Base-by-base conservation (phyloP, 371 early-diverging fungal species). In the Thermomucor indicae-seudaticae region DNA sequence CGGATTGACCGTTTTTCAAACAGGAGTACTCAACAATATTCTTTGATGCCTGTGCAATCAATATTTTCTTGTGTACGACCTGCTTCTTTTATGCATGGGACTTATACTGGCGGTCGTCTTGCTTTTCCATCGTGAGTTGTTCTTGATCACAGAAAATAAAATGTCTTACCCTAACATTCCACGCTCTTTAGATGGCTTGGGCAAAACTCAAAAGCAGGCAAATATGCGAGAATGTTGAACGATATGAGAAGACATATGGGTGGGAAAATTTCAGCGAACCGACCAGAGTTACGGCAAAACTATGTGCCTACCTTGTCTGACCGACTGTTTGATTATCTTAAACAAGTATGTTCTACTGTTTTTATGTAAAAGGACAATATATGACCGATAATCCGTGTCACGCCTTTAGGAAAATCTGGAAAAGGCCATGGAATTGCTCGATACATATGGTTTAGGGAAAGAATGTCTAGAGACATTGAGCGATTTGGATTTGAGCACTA, bases 1-100 rank as follows among this genome's bases (percentile, higher is more conserved):
- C 17, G 34, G 6, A 10, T 24, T 12, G 19, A 28, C n/a, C 12
- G 11, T 27, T 22, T 27, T 4, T 12, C 12, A n/a, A 3, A 43
- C 24, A 51, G 51, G 16, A 27, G 75, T 10, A 66, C 81, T 11
- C 91, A 93, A 58, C 88, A 95, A 44, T 99, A 94, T 90, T 81
- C 86, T 3, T 75, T 99, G 17, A 84, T 96, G 87, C 95, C 94
- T 20, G 74, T 88, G 4, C 98, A 98, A 52, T 94, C 89, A 0
- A 86, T 90, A 1, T 81, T 91, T 38, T 95, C 97, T 1, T 91
- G 91, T 51, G 91, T 95, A 4, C 67, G 85, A 3, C 99, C 99
- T 0, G 80, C 93, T 3, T 88, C 82, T 59, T 89, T 80, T 55
- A 77, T 86, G 28, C 82, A 88, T 45, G 91, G 91, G 16, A 62